Evolutionary conservation across 164 flowering plant species (phyloP), one percentile per base, ranked within the genome.

Genomic region (Taxillus chinensis): DNA sequence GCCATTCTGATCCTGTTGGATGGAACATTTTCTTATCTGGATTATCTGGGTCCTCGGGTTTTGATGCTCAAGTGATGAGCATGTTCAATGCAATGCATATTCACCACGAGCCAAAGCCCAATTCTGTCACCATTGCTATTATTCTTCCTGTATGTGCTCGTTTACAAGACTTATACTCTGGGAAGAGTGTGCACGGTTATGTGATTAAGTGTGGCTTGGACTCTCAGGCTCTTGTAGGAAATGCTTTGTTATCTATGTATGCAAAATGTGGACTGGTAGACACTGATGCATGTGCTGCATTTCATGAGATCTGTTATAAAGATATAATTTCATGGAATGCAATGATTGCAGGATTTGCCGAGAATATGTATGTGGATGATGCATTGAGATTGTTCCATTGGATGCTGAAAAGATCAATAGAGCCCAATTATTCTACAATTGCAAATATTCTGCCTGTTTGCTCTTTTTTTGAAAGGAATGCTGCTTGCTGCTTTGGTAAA

Each of bases 281-380:
- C 5, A 51, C 56, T 48, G 82, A 83, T 72, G 90, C 85, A 8
- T 76, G 39, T 67, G 59, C 72, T 53, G 73, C 75, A 27, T 90
- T 90, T 69, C 5, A 42, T 56, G 59, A 65, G 56, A 81, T 87
- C 41, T 39, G 7, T 45, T 68, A 69, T 42, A 83, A 82, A 71
- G 97, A 90, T 71, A 84, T 86, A 15, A 78, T 90, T 58, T 87
- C 97, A 0, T 88, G 95, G 90, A 90, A 90, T 76, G 87, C 95
- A 37, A 67, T 83, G 10, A 85, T 86, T 62, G 79, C 92, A 8
- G 97, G 92, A 27, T 77, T 75, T 68, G 63, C 77, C 8, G 89
- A 83, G 73, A 91, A 84, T 72, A 67, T 70, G 45, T 65, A 75
- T 12, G 55, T 64, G n/a, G 46, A 2, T 9, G 72, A 79, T 57